Conservation (phyloP, 2,329 filamentous ascomycete genomes). For the Penicillium verrucosum region DNA sequence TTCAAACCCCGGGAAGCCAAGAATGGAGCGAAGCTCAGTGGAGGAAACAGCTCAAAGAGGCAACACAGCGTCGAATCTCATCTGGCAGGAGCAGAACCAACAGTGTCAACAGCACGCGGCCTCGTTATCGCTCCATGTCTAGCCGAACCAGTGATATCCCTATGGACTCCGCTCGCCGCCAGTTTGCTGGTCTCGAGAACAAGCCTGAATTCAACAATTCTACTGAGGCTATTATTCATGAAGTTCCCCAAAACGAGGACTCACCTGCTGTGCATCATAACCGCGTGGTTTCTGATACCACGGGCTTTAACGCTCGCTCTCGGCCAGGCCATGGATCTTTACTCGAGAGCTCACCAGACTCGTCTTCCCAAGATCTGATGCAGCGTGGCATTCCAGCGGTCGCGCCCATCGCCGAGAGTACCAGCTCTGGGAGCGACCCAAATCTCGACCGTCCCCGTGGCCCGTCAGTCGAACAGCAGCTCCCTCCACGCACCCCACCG, state of each 20-base stretch:
- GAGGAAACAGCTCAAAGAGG: conserved; percentile 83
- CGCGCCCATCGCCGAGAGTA: conserved; percentile 34
- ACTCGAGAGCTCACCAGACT: conserved; percentile 34
- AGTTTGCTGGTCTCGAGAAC: conserved; percentile 16
- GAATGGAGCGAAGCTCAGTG: conserved; percentile 84
- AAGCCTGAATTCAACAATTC: conserved; percentile 35
- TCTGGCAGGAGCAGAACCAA: conserved; percentile 43
- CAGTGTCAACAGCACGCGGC: conserved; percentile 57
- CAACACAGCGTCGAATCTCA: conserved; percentile 59
- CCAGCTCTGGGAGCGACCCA: conserved; percentile 41
- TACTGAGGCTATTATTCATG: conserved; percentile 34
- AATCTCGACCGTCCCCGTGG: conserved; percentile 17
- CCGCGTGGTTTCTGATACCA: conserved; percentile 34
- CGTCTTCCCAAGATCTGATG: conserved; percentile 37
- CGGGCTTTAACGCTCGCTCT: conserved; percentile 21
- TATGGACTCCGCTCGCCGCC: conserved; percentile 27
- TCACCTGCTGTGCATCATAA: conserved; percentile 25
- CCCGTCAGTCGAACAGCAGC: conserved; percentile 34
- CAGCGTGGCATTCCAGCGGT: conserved; percentile 22
- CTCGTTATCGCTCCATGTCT: conserved; percentile 37
- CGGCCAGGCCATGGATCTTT: conserved; percentile 12
- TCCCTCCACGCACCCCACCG: conserved; percentile 57
- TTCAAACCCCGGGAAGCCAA: conserved; percentile 71
- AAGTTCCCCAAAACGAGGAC: conserved; percentile 23
- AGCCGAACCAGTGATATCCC: conserved; percentile 36